Percentiles rank a stretch among this genome's conserved stretches.
These are phyloP conservation scores for Amborella trichopoda DNA, from an alignment of 164 flowering plant genomes.

Conservation along the genomic window DNA sequence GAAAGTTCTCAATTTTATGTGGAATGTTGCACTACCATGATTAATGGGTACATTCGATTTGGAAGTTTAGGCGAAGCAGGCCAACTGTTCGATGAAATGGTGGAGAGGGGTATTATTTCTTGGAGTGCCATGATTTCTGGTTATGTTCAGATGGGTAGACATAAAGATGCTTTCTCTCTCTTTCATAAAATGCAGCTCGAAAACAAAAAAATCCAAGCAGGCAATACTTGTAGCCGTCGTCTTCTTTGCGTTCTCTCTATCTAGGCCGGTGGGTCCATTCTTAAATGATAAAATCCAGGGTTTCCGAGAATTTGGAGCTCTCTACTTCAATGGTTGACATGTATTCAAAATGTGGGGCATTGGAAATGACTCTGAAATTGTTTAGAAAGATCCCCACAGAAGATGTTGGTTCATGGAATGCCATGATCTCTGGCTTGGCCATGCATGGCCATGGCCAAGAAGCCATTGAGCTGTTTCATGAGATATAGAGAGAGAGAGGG, in stretches of 20 bases:
- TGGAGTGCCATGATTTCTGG: constrained; percentile 20
- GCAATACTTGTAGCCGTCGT: constrained; percentile 12
- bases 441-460: constrained; percentile 45
- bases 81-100: constrained; percentile 15
- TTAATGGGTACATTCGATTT: too few relatives aligned
- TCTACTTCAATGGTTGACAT: constrained; percentile 52
- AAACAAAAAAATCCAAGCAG: constrained; percentile 7
- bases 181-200: constrained; percentile 12
- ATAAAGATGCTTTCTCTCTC: constrained; percentile 7
- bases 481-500: constrained; percentile 9
- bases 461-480: constrained; percentile 13
- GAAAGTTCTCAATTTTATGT: too few relatives aligned
- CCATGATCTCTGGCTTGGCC: constrained; percentile 57
- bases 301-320: constrained; percentile 8
- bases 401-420: constrained; percentile 59
- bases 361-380: constrained; percentile 38
- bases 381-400: constrained; percentile 38
- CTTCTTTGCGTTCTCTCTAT: constrained; percentile 12
- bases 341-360: constrained; percentile 71
- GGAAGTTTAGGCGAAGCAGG: constrained; percentile 4
- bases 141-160: constrained; percentile 9
- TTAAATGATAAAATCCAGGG: constrained; percentile 6
- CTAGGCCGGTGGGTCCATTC: constrained; percentile 15
- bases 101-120: constrained; percentile 5
- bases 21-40: too few relatives aligned